Conservation (phyloP, 2,329 filamentous ascomycete species). For the Fusarium cicatricum region DNA sequence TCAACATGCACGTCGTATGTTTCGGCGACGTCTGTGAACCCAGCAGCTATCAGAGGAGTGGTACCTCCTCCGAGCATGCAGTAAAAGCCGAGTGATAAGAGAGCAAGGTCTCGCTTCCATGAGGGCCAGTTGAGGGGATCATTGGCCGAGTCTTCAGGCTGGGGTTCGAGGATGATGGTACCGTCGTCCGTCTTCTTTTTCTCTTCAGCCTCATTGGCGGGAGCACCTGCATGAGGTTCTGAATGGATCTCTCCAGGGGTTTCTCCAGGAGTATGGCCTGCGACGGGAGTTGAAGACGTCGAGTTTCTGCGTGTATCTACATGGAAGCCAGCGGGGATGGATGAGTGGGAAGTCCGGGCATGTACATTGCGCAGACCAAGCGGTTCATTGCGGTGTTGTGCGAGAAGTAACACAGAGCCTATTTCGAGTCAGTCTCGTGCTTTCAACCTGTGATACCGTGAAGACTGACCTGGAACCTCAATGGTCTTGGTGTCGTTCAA, state of each 20-base stretch:
- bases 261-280: background rate
- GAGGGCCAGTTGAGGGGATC: conserved; percentile 92
- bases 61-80: conserved; percentile 94
- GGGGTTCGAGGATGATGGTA: conserved; percentile 85
- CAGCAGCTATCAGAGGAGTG: conserved; percentile 88
- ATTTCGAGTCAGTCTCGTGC: conserved; percentile 12
- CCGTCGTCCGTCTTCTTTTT: conserved; percentile 85
- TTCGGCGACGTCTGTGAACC: conserved; percentile 81
- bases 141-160: conserved; percentile 89
- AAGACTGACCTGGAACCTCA: conserved; percentile 79
- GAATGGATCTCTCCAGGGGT: no score
- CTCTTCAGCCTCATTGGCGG: conserved; percentile 44
- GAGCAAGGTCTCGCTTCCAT: conserved; percentile 80
- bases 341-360: conserved; percentile 66
- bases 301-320: conserved; percentile 48
- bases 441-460: background rate
- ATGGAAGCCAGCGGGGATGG: conserved; percentile 57
- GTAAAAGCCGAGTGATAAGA: conserved; percentile 87
- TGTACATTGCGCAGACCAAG: conserved; percentile 66
- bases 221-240: background rate
- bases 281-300: conserved; percentile 26
- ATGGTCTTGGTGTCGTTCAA: conserved; percentile 82
- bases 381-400: conserved; percentile 64
- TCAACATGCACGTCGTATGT: conserved; percentile 72
- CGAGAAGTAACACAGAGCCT: conserved; percentile 68